Percentiles rank a stretch among this genome's conserved stretches.
phyloP scores from a whole-genome alignment of 1,139 yeast species.

The Diutina neorugosa region DNA sequence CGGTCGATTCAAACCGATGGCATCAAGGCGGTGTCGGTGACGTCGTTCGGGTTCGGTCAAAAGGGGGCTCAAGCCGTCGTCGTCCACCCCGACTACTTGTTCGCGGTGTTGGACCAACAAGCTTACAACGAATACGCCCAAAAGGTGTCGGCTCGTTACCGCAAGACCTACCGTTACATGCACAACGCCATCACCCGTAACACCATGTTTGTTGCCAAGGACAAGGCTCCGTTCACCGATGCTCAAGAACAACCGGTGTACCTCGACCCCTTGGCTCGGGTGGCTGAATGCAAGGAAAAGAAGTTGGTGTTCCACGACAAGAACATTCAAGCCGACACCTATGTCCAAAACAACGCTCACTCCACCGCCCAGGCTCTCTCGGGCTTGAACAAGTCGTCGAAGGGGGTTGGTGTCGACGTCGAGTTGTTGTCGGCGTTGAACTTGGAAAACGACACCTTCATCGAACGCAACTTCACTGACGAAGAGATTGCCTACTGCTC shows the following conservation, averaged over 20 bases:
- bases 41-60: constrained; percentile 98
- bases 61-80: constrained; percentile 96
- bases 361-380: constrained; percentile 40
- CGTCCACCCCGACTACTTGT: constrained; percentile 88
- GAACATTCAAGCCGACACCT: constrained; percentile 22
- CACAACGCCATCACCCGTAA: constrained; percentile 90
- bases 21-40: constrained; percentile 90
- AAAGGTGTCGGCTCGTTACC: constrained; percentile 73
- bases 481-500: constrained; percentile 72
- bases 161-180: constrained; percentile 88
- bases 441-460: constrained; percentile 74
- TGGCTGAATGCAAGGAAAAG: constrained; percentile 24
- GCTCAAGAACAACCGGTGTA: constrained; percentile 83
- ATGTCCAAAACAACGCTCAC: constrained; percentile 24
- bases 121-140: constrained; percentile 58
- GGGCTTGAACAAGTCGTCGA: constrained; percentile 34
- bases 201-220: constrained; percentile 87
- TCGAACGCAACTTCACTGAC: constrained; percentile 83
- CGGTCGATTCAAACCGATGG: constrained; percentile 92
- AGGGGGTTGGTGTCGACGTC: constrained; percentile 94
- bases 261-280: constrained; percentile 93
- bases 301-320: constrained; percentile 39
- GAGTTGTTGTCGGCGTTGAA: constrained; percentile 77
- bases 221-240: constrained; percentile 80
- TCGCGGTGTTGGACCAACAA: constrained; percentile 61